Percentiles rank a stretch among this genome's conserved stretches.
These are phyloP conservation scores for Geotrichum cucujoidarum DNA, from an alignment of 1,139 yeast species.

Conservation along the genomic window DNA sequence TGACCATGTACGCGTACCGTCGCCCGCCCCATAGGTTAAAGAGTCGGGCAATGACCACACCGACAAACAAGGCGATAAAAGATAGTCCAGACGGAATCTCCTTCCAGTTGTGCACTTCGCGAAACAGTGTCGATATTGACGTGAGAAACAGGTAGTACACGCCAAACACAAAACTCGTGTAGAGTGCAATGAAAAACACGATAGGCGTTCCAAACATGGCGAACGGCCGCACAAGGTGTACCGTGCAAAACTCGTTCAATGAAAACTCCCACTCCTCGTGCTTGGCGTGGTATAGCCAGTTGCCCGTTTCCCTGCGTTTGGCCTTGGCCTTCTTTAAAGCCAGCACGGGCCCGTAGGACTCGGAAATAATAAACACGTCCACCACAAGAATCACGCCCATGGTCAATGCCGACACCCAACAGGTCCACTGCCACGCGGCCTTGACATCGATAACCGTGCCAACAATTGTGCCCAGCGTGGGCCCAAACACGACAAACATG, in stretches of 20 bases:
- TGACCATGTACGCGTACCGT: conserved; percentile 54
- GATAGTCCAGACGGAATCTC: conserved; percentile 51
- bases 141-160: conserved; percentile 42
- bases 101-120: conserved; percentile 38
- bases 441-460: conserved; percentile 53
- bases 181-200: conserved; percentile 41
- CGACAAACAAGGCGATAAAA: conserved; percentile 52
- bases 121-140: conserved; percentile 38
- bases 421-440: conserved; percentile 53
- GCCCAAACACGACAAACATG: conserved; percentile 69
- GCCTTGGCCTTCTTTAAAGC: conserved; percentile 52
- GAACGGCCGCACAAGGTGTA: conserved; percentile 44
- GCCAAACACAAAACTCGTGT: conserved; percentile 46
- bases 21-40: conserved; percentile 38
- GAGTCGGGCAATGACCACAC: conserved; percentile 48
- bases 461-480: conserved; percentile 67
- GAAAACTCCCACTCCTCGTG: conserved; percentile 44
- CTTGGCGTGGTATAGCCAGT: conserved; percentile 43
- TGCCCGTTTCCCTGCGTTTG: conserved; percentile 56
- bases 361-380: conserved; percentile 50
- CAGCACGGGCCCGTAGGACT: conserved; percentile 68
- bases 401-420: conserved; percentile 59
- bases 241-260: conserved; percentile 37
- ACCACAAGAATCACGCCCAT: conserved; percentile 54
- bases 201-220: conserved; percentile 46